Evolutionary conservation across 1,139 yeast genomes (phyloP).

Genomic region (Candida freyschussii): DNA sequence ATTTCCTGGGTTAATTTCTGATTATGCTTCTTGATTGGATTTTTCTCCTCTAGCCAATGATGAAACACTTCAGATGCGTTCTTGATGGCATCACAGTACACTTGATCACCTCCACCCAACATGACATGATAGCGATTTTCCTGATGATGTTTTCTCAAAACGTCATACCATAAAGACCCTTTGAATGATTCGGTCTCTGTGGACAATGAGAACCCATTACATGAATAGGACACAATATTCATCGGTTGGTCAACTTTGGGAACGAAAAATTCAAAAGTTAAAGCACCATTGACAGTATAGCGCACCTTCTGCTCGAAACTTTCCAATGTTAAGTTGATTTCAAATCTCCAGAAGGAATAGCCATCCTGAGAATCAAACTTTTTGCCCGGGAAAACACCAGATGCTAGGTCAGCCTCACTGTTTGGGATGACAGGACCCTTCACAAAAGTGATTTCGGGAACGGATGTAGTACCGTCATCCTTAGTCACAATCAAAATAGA

Average conservation of each 20-base stretch:
- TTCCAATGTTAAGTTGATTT: slow-evolving; percentile 43
- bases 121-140: slow-evolving; percentile 78
- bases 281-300: slow-evolving; percentile 48
- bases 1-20: slow-evolving; percentile 44
- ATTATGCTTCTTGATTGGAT: slow-evolving; percentile 40
- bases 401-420: slow-evolving; percentile 14
- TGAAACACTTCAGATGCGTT: slow-evolving; percentile 48
- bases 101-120: slow-evolving; percentile 97
- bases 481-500: slow-evolving; percentile 52
- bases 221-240: slow-evolving; percentile 79
- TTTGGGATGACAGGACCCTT: slow-evolving; percentile 25
- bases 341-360: slow-evolving; percentile 59
- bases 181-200: slow-evolving; percentile 63
- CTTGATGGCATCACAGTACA: slow-evolving; percentile 82
- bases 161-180: slow-evolving; percentile 84
- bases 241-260: slow-evolving; percentile 59
- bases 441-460: slow-evolving; percentile 25
- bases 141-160: slow-evolving; percentile 55
- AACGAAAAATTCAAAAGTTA: slow-evolving; percentile 44
- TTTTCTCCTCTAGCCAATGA: slow-evolving; percentile 58
- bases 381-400: slow-evolving; percentile 44
- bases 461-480: slow-evolving; percentile 17
- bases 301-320: slow-evolving; percentile 53
- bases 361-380: slow-evolving; percentile 44
- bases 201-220: slow-evolving; percentile 86